Conservation (phyloP, 2,329 filamentous ascomycete genomes). For the Xylariaceae sp. region DNA sequence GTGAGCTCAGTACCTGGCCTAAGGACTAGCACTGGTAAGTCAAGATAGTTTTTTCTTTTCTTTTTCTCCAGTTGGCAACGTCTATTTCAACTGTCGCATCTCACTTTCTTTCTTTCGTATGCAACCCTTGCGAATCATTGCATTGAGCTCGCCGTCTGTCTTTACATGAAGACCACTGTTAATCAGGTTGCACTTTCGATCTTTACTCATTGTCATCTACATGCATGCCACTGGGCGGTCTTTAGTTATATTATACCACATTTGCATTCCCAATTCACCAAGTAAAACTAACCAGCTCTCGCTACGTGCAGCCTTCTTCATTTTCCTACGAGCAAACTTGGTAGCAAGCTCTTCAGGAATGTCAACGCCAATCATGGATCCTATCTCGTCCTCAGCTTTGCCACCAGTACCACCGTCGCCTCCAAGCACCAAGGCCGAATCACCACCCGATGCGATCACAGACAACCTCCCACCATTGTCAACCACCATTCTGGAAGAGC, state of each 20-base stretch:
- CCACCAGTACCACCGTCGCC: constrained; percentile 33
- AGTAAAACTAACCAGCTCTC: constrained; percentile 22
- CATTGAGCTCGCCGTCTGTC: no score
- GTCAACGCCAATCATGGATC: constrained; percentile 61
- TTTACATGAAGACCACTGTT: no score
- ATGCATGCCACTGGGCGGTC: no score
- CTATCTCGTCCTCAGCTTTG: constrained; percentile 41
- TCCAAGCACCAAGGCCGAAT: constrained; percentile 35
- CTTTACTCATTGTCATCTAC: no score
- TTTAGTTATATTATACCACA: no score
- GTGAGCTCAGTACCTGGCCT: constrained; percentile 55
- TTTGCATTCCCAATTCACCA: background rate
- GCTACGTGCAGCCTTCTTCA: constrained; percentile 68
- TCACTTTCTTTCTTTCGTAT: no score
- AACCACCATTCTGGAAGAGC: constrained; percentile 51
- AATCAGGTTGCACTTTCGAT: no score
- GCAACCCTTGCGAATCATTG: no score
- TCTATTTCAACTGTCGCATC: no score
- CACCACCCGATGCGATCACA: constrained; percentile 37
- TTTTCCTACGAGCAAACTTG: constrained; percentile 75
- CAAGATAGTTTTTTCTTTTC: background rate
- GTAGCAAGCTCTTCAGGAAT: constrained; percentile 60
- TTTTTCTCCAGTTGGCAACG: no score
- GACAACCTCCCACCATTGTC: constrained; percentile 61
- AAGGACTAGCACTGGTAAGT: constrained; percentile 58